Evolutionary conservation across 148 eudicot genomes (phyloP).

Genomic region (Spergularia marina): DNA sequence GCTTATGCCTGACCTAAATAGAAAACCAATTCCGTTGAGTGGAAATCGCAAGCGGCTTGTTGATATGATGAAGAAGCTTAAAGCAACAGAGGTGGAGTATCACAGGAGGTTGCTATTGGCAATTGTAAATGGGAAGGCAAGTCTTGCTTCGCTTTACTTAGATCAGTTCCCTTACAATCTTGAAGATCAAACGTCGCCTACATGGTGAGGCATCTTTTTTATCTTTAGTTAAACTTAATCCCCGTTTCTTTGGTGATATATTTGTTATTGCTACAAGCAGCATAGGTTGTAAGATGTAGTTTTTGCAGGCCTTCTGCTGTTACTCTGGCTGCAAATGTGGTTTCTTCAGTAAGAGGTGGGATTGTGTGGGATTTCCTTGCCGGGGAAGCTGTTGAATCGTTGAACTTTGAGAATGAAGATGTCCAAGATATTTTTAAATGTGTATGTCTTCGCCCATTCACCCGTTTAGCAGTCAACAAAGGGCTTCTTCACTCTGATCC

Average conservation of each 20-base stretch:
- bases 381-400: conserved; percentile 25
- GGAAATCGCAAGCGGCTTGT: conserved; percentile 74
- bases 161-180: conserved; percentile 84
- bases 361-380: conserved; percentile 57
- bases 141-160: conserved; percentile 68
- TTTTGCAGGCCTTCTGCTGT: conserved; percentile 77
- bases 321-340: conserved; percentile 72
- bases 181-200: conserved; percentile 70
- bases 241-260: conserved; percentile 9
- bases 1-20: conserved; percentile 76
- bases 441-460: conserved; percentile 68
- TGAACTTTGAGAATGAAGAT: conserved; percentile 42
- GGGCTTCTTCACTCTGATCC: conserved; percentile 75
- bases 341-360: conserved; percentile 63
- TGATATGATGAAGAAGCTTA: conserved; percentile 88
- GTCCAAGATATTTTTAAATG: conserved; percentile 73
- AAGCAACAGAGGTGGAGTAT: conserved; percentile 61
- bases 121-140: conserved; percentile 66
- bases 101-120: conserved; percentile 72
- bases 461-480: conserved; percentile 63
- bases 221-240: not conserved
- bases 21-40: conserved; percentile 56
- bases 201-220: conserved; percentile 57
- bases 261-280: not conserved
- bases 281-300: conserved; percentile 28